Evolutionary conservation across 768 basidiomycete species (phyloP).

Genomic region (Lactarius quietus): DNA sequence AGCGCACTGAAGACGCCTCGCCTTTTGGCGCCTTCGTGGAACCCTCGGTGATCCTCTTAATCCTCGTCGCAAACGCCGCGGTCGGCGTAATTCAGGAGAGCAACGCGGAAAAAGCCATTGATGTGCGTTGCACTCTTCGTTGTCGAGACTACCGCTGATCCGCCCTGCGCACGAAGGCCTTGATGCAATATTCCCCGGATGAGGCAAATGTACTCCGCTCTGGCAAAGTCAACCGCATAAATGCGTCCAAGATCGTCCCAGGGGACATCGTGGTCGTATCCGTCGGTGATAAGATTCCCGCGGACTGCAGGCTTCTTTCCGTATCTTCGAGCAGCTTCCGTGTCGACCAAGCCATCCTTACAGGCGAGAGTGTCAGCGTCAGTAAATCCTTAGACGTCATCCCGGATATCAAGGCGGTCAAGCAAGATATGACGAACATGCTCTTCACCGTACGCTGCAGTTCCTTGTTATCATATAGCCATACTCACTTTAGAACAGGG

Average conservation of each 20-base stretch:
- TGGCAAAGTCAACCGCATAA: slow-evolving; percentile 65
- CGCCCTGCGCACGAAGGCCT: slow-evolving; percentile 51
- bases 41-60: slow-evolving; percentile 90
- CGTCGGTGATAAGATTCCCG: slow-evolving; percentile 94
- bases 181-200: slow-evolving; percentile 96
- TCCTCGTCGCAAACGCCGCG: slow-evolving; percentile 93
- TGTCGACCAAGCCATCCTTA: slow-evolving; percentile 94
- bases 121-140: slow-evolving; percentile 54
- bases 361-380: slow-evolving; percentile 89
- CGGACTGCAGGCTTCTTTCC: slow-evolving; percentile 86
- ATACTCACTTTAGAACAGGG: slow-evolving; percentile 49
- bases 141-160: neutral
- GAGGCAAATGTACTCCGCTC: slow-evolving; percentile 87
- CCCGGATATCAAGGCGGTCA: slow-evolving; percentile 75
- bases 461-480: neutral
- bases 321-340: slow-evolving; percentile 92
- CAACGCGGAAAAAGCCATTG: slow-evolving; percentile 95
- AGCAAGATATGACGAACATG: slow-evolving; percentile 98
- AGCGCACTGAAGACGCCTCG: slow-evolving; percentile 64
- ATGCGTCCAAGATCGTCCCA: slow-evolving; percentile 87
- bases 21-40: slow-evolving; percentile 90
- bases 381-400: slow-evolving; percentile 73
- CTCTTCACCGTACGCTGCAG: slow-evolving; percentile 70
- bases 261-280: slow-evolving; percentile 90
- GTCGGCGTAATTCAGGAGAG: slow-evolving; percentile 98